Percentiles rank a stretch among this genome's conserved stretches.
Evolutionary conservation across 805 yeast species (phyloP).

Genomic region (Yamadazyma insecticola): DNA sequence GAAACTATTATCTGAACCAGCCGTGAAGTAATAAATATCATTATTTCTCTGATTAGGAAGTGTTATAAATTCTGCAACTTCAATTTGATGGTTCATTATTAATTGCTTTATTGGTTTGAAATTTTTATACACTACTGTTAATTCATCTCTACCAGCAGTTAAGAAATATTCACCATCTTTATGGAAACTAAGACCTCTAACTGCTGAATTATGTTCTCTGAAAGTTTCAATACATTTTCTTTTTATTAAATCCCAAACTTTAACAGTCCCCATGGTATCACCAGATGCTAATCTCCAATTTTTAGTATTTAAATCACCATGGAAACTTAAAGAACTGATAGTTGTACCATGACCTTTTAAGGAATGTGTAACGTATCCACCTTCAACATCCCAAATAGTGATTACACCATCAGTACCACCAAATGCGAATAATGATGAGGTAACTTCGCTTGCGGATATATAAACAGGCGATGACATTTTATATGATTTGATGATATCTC

Average conservation of each 20-base stretch:
- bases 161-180: constrained; percentile 58
- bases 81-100: constrained; percentile 70
- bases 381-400: constrained; percentile 87
- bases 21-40: constrained; percentile 51
- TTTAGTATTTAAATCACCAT: constrained; percentile 62
- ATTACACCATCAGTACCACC: constrained; percentile 95
- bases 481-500: constrained; percentile 42
- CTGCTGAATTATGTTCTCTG: constrained; percentile 78
- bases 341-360: constrained; percentile 93
- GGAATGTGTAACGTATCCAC: constrained; percentile 83
- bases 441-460: constrained; percentile 68
- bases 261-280: constrained; percentile 53
- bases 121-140: constrained; percentile 56
- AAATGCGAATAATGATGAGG: constrained; percentile 82
- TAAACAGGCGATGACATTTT: constrained; percentile 78
- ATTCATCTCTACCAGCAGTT: constrained; percentile 87
- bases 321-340: constrained; percentile 66
- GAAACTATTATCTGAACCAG: constrained; percentile 72
- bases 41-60: constrained; percentile 14
- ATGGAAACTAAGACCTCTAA: constrained; percentile 74
- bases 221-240: constrained; percentile 61
- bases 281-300: constrained; percentile 79
- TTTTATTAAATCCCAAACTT: constrained; percentile 64
- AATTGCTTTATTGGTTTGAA: constrained; percentile 60
- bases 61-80: constrained; percentile 55